Percentiles rank a stretch among this genome's conserved stretches.
Conservation (phyloP, 2,329 filamentous ascomycete genomes). For the Monilinia fructicola region DNA sequence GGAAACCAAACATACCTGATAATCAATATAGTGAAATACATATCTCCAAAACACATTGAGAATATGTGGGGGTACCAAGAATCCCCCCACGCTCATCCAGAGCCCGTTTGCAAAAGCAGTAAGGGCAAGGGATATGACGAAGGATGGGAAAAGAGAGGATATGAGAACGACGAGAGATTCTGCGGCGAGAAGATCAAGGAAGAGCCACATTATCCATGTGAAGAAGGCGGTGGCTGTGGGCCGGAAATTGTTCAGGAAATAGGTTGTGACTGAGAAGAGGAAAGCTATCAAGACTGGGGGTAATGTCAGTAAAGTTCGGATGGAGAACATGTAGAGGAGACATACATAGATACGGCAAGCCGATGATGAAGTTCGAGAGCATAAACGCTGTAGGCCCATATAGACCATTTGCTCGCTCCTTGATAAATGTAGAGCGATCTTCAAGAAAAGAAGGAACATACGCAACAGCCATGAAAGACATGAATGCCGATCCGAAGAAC, state of each 20-base stretch:
- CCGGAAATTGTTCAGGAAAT: conserved; percentile 78
- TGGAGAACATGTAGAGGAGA: conserved; percentile 6
- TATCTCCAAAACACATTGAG: conserved; percentile 86
- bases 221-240: conserved; percentile 67
- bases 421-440: conserved; percentile 68
- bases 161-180: conserved; percentile 80
- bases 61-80: conserved; percentile 69
- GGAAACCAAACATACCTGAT: conserved; percentile 52
- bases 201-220: conserved; percentile 79
- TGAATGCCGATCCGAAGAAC: conserved; percentile 72
- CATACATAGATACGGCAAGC: conserved; percentile 72
- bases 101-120: conserved; percentile 85
- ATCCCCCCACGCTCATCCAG: conserved; percentile 86
- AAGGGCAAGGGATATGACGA: conserved; percentile 75
- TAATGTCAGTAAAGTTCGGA: conserved; percentile 24
- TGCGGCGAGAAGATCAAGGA: conserved; percentile 78
- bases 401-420: conserved; percentile 79
- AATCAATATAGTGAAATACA: conserved; percentile 86
- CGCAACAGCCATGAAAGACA: conserved; percentile 80
- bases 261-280: conserved; percentile 72
- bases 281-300: conserved; percentile 64
- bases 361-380: conserved; percentile 77
- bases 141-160: conserved; percentile 70
- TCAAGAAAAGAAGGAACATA: conserved; percentile 85
- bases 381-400: conserved; percentile 74